These are phyloP conservation scores for Waitea zeae DNA, from an alignment of 1,284 basidiomycete species.

Conservation along the genomic window DNA sequence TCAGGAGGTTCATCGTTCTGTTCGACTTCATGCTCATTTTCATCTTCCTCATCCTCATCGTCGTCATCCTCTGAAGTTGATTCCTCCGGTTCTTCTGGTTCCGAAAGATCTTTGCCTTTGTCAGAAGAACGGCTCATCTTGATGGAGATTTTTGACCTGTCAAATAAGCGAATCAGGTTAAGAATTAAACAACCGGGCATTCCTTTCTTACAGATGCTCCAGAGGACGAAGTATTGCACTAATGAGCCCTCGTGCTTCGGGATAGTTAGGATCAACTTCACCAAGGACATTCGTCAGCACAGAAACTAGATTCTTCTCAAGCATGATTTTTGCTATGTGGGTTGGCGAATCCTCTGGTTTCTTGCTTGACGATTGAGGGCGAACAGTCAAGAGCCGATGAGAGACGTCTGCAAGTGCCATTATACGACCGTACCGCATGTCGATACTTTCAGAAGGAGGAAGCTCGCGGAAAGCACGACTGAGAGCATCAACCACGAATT, in stretches of 20 bases:
- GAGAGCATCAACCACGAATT: conserved; percentile 80
- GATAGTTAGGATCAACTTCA: conserved; percentile 93
- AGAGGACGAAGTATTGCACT: conserved; percentile 79
- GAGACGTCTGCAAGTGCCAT: conserved; percentile 82
- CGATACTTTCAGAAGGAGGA: conserved; percentile 45
- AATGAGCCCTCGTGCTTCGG: conserved; percentile 75
- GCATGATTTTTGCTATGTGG: conserved; percentile 93
- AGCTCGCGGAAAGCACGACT: conserved; percentile 80
- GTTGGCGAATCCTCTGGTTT: conserved; percentile 74
- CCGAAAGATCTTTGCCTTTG: conserved; percentile 41
- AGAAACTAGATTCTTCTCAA: conserved; percentile 94
- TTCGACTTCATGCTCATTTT: conserved; percentile 23
- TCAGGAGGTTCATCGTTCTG: conserved; percentile 77
- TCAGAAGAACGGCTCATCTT: conserved; percentile 82
- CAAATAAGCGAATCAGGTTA: conserved; percentile 6
- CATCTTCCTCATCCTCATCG: conserved; percentile 46
- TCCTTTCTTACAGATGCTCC: conserved; percentile 74
- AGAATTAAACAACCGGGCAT: conserved; percentile 1
- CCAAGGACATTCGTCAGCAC: conserved; percentile 79
- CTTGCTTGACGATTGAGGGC: conserved; percentile 37
- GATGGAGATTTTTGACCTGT: conserved; percentile 86
- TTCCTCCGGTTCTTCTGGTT: conserved; percentile 36
- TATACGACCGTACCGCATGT: conserved; percentile 76
- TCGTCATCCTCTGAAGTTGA: conserved; percentile 28
- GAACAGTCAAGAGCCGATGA: conserved; percentile 73